phyloP scores from a whole-genome alignment of 192 early-diverging fungal species.

The Coemansia sp. region DNA sequence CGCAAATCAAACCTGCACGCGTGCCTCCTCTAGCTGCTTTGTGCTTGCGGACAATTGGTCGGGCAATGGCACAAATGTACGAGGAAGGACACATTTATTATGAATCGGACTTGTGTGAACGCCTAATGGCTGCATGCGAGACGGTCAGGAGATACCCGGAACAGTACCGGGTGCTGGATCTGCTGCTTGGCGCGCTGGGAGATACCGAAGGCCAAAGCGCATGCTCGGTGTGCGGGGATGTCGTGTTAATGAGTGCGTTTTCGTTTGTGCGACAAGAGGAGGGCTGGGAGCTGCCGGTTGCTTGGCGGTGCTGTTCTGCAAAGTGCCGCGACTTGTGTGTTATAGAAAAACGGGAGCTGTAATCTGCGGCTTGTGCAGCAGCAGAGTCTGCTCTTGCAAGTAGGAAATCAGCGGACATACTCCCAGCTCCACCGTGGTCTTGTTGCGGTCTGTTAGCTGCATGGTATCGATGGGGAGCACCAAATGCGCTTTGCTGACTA shows the following conservation, averaged over 20 bases:
- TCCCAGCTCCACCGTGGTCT: conserved; percentile 20
- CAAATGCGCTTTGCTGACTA: conserved; percentile 17
- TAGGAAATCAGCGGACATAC: conserved; percentile 25
- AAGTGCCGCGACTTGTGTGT: conserved; percentile 23
- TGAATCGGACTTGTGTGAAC: neutral
- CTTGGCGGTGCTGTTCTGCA: conserved; percentile 44
- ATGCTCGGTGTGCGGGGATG: conserved; percentile 29
- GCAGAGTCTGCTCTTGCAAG: conserved; percentile 17
- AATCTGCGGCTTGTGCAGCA: neutral
- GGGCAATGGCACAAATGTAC: neutral
- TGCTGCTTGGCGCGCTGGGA: conserved; percentile 10
- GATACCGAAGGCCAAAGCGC: conserved; percentile 5
- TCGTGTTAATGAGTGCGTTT: conserved; percentile 20
- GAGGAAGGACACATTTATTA: neutral
- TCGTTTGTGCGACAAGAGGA: conserved; percentile 12
- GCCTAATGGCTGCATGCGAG: conserved; percentile 16
- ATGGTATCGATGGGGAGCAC: conserved; percentile 43
- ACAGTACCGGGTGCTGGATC: conserved; percentile 15
- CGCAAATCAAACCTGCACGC: neutral
- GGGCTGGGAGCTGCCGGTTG: conserved; percentile 22
- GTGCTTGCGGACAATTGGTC: conserved; percentile 14
- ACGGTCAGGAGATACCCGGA: conserved; percentile 21
- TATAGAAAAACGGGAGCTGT: conserved; percentile 3
- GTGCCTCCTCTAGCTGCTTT: conserved; percentile 22
- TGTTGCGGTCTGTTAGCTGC: conserved; percentile 28